A percentile compares a stretch with the other conserved stretches of the same genome.
These are phyloP conservation scores for Alternaria ventricosa DNA, from an alignment of 2,329 filamentous ascomycete species.

Conservation along the genomic window DNA sequence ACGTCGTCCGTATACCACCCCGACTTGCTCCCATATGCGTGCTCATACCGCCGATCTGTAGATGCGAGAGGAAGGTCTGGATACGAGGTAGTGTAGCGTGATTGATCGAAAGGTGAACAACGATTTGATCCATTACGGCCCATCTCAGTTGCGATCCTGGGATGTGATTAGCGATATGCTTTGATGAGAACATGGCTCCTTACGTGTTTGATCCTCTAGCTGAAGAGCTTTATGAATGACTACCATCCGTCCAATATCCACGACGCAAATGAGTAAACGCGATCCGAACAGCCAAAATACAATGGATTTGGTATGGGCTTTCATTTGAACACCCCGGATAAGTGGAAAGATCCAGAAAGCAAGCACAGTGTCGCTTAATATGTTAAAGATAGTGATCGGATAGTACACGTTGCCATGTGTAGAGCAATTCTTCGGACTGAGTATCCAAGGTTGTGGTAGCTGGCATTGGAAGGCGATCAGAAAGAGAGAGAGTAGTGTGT, in stretches of 20 bases:
- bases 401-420: conserved; percentile 23
- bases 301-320: conserved; percentile 1
- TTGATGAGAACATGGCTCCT: not conserved
- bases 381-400: conserved; percentile 26
- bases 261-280: conserved; percentile 9
- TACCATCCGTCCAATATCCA: conserved; percentile 10
- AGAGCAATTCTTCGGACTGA: conserved; percentile 13
- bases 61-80: conserved; percentile 8
- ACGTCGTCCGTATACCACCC: not conserved
- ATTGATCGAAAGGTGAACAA: conserved; percentile 18
- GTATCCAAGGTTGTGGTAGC: conserved; percentile 21
- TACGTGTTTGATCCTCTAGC: conserved; percentile 8
- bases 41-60: conserved; percentile 8
- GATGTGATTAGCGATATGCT: not conserved
- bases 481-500: conserved; percentile 12
- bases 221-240: conserved; percentile 8
- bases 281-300: conserved; percentile 15
- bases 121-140: conserved; percentile 13
- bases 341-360: conserved; percentile 30
- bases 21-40: not conserved
- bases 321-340: conserved; percentile 11
- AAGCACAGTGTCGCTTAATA: conserved; percentile 30
- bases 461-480: conserved; percentile 26
- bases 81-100: conserved; percentile 15
- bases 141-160: conserved; percentile 9